Conservation (phyloP, 495 filamentous ascomycete species). For the Tuber brumale region DNA sequence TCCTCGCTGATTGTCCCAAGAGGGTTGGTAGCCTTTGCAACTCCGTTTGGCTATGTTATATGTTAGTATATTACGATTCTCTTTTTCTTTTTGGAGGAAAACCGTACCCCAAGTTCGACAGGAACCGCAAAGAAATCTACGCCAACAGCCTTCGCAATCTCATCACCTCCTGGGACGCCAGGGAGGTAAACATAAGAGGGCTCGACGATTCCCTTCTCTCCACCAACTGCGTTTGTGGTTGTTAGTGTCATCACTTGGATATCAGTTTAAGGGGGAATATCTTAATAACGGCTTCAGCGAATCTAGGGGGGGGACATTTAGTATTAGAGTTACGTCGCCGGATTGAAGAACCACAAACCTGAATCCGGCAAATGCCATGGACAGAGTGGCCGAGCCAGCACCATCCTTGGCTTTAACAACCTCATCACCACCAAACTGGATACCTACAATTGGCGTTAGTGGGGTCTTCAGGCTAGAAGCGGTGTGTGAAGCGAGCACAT, state of each 20-base stretch:
- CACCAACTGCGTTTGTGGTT: slow-evolving; percentile 55
- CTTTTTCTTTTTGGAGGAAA: background rate
- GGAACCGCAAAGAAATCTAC: slow-evolving; percentile 90
- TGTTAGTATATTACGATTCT: slow-evolving; percentile 41
- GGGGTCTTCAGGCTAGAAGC: slow-evolving; percentile 12
- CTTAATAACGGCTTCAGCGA: slow-evolving; percentile 87
- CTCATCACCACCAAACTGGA: slow-evolving; percentile 97
- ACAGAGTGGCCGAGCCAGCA: slow-evolving; percentile 87
- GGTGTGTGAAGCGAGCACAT: slow-evolving; percentile 30
- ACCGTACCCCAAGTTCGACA: slow-evolving; percentile 83
- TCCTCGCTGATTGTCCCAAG: slow-evolving; percentile 63
- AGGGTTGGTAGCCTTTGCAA: slow-evolving; percentile 72
- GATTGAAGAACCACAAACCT: slow-evolving; percentile 51
- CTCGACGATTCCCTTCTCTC: slow-evolving; percentile 85
- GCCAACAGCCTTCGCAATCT: slow-evolving; percentile 66
- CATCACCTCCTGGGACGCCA: slow-evolving; percentile 79
- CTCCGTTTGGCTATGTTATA: slow-evolving; percentile 65
- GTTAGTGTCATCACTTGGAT: background rate
- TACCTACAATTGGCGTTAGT: slow-evolving; percentile 48
- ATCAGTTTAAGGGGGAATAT: slow-evolving; percentile 9
- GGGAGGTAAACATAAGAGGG: slow-evolving; percentile 92
- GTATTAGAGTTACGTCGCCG: slow-evolving; percentile 6
- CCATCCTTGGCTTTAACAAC: slow-evolving; percentile 98
- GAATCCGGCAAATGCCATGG: slow-evolving; percentile 96
- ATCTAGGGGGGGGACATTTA: slow-evolving; percentile 51